These are phyloP conservation scores for Pseudogymnoascus sp. DNA, from an alignment of 2,329 filamentous ascomycete genomes.

Conservation along the genomic window DNA sequence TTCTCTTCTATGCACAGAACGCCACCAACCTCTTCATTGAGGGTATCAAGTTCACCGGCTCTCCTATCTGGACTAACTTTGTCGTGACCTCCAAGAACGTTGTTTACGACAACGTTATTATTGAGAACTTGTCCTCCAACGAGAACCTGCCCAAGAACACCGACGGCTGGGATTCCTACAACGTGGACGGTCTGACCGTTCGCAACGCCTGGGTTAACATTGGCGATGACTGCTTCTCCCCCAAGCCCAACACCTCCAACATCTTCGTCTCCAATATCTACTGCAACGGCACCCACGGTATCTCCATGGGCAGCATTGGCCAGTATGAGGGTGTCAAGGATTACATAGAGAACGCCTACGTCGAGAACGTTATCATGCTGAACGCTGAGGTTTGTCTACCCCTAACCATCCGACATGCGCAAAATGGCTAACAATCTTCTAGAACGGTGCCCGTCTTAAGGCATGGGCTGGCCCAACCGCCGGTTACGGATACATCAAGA, in stretches of 20 bases:
- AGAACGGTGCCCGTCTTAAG: slow-evolving; percentile 53
- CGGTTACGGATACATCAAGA: slow-evolving; percentile 54
- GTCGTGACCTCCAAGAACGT: slow-evolving; percentile 49
- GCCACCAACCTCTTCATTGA: slow-evolving; percentile 49
- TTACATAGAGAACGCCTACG: slow-evolving; percentile 48
- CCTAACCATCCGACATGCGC: background rate
- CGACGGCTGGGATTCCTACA: slow-evolving; percentile 55
- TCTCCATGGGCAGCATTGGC: slow-evolving; percentile 51
- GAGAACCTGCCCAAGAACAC: slow-evolving; percentile 49
- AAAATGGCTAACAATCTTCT: slow-evolving; percentile 24
- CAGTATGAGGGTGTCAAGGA: slow-evolving; percentile 49
- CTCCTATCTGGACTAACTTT: slow-evolving; percentile 58
- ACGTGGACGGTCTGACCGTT: slow-evolving; percentile 46
- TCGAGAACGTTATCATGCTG: slow-evolving; percentile 52
- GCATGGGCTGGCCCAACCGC: slow-evolving; percentile 51
- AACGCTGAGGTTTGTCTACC: slow-evolving; percentile 34
- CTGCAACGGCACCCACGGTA: slow-evolving; percentile 52
- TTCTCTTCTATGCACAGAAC: slow-evolving; percentile 55
- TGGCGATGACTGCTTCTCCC: slow-evolving; percentile 55
- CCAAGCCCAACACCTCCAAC: slow-evolving; percentile 52
- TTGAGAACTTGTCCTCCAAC: slow-evolving; percentile 46
- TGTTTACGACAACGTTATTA: slow-evolving; percentile 45
- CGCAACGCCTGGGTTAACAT: slow-evolving; percentile 45
- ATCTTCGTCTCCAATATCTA: slow-evolving; percentile 52
- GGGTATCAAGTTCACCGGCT: slow-evolving; percentile 53